Evolutionary conservation across 768 basidiomycete species (phyloP).

Genomic region (Lanmaoa rubissima): DNA sequence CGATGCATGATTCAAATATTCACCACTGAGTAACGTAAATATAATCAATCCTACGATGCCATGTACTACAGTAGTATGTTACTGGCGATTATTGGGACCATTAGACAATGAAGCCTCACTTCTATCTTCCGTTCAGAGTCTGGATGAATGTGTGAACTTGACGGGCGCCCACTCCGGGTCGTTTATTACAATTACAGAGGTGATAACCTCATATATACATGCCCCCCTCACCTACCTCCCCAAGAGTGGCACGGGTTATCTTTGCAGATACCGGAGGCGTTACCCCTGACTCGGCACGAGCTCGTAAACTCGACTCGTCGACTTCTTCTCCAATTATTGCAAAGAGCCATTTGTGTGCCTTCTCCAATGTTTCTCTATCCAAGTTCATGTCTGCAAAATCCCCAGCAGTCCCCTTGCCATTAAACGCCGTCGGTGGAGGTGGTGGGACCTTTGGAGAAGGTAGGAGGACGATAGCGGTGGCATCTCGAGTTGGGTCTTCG

Average conservation of each 20-base stretch:
- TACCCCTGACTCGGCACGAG: constrained; percentile 12
- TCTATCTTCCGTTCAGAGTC: background rate
- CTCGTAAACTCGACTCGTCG: constrained; percentile 3
- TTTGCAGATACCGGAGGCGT: background rate
- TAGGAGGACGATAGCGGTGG: constrained; percentile 39
- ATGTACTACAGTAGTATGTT: too few relatives aligned
- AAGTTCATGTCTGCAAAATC: constrained; percentile 35
- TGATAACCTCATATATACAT: constrained; percentile 46
- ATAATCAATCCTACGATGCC: too few relatives aligned
- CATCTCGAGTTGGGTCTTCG: background rate
- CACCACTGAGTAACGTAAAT: too few relatives aligned
- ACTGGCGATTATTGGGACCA: background rate
- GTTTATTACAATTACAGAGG: background rate
- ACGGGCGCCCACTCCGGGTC: background rate
- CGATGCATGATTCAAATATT: too few relatives aligned
- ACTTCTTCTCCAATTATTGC: constrained; percentile 28
- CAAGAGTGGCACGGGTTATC: constrained; percentile 11
- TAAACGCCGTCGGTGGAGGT: constrained; percentile 41
- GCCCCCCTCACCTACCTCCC: constrained; percentile 45
- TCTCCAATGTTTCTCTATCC: constrained; percentile 34
- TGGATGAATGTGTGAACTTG: too few relatives aligned
- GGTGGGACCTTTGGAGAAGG: constrained; percentile 45
- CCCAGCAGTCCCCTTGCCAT: constrained; percentile 24
- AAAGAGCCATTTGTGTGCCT: constrained; percentile 39
- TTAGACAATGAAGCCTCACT: background rate